These are phyloP conservation scores for Annulohypoxylon nitens DNA, from an alignment of 495 filamentous ascomycete species.

Conservation along the genomic window DNA sequence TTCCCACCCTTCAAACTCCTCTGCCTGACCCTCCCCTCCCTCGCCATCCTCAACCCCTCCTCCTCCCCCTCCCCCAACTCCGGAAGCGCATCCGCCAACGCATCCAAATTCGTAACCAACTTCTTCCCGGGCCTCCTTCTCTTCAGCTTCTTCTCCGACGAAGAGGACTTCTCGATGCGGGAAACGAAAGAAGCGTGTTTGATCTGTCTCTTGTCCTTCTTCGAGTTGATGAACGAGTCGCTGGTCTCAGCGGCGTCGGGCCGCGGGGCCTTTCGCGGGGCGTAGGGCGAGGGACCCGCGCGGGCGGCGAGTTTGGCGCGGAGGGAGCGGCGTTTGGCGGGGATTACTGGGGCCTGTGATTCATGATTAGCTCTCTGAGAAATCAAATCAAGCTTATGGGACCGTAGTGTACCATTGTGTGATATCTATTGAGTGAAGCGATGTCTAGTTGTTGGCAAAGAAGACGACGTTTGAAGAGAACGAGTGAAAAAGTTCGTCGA, in stretches of 20 bases:
- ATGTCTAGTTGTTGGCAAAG: neutral
- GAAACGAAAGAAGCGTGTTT: conserved; percentile 81
- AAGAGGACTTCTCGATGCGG: conserved; percentile 74
- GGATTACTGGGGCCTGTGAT: conserved; percentile 57
- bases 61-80: conserved; percentile 60
- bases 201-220: conserved; percentile 81
- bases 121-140: conserved; percentile 79
- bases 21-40: conserved; percentile 69
- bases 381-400: neutral
- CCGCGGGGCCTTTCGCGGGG: conserved; percentile 59
- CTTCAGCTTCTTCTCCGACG: conserved; percentile 58
- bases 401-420: conserved; percentile 9
- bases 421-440: neutral
- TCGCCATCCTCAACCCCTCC: conserved; percentile 52
- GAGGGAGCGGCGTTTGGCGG: conserved; percentile 60
- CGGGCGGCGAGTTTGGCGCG: conserved; percentile 56
- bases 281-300: conserved; percentile 43
- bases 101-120: conserved; percentile 79
- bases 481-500: conserved; percentile 18
- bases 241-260: conserved; percentile 52
- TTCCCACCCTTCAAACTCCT: conserved; percentile 78
- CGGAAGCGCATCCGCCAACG: conserved; percentile 82
- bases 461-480: neutral
- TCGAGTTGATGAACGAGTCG: conserved; percentile 70
- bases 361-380: conserved; percentile 32